Base-by-base conservation (phyloP, 345 rosid species). In the Lepidium didymum region DNA sequence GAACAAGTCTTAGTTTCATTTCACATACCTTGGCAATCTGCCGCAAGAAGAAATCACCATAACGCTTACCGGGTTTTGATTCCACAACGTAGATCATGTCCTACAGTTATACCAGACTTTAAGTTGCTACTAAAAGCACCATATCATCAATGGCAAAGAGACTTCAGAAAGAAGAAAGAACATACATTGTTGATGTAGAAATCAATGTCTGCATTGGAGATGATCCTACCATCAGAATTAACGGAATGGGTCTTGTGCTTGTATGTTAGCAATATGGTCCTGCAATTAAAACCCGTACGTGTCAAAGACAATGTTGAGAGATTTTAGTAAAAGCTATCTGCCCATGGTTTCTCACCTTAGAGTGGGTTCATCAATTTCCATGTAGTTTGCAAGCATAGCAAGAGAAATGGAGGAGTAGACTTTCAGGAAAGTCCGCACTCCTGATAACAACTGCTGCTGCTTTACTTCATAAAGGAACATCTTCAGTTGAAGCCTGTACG, bases 161-260 rank as follows among this genome's bases (percentile, higher is more conserved):
- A 46, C 4, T 29, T 1, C 13, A 52, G 3, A 14, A 55, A n/a
- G 13, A 18, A 21, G 25, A 43, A 57, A 71, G n/a, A 37, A 19
- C 87, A 27, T 84, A 94, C 99, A 70, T 89, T 88, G 36, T 86
- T 86, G 66, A 94, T 80, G 78, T 80, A 89, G 91, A 94, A 94
- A 72, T 94, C 89, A 57, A 91, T 77, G 77, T 94, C 99, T 54
- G 99, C 96, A 64, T 94, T 89, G 46, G 96, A 87, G 76, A 78
- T 81, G 57, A 91, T 79, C 80, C 75, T 89, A 69, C 96, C 89
- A 50, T 85, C 86, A 37, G 87, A 70, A 77, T 89, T 93, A 79
- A 89, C 87, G 33, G 96, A 82, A 74, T 91, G 96, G 15, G 93
- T 94, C 85, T 94, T 94, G 87, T 94, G 99, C 87, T 94, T 94